These are phyloP conservation scores for Pisolithus thermaeus DNA, from an alignment of 1,284 basidiomycete species.

Conservation along the genomic window DNA sequence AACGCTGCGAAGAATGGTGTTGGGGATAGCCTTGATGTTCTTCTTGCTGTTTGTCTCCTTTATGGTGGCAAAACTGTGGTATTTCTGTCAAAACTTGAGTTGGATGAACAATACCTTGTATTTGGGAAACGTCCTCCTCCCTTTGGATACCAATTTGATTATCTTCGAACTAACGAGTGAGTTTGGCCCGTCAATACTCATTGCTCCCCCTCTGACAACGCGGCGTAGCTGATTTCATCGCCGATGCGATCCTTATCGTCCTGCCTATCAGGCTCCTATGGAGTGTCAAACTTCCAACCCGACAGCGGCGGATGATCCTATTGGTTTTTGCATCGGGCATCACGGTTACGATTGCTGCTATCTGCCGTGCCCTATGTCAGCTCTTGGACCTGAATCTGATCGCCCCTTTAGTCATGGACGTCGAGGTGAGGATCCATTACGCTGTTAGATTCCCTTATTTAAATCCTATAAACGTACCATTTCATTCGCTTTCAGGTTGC, in stretches of 20 bases:
- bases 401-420: constrained; percentile 4
- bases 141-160: background rate
- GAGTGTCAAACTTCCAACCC: constrained; percentile 5
- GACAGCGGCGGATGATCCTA: constrained; percentile 15
- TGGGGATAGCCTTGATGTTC: background rate
- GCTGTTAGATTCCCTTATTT: background rate
- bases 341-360: constrained; percentile 5
- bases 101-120: background rate
- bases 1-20: background rate
- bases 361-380: constrained; percentile 2
- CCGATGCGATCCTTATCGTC: background rate
- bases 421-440: constrained; percentile 10
- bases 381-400: background rate
- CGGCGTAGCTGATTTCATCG: background rate
- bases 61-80: background rate
- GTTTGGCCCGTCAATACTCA: background rate
- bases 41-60: background rate
- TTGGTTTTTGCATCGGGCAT: constrained; percentile 12
- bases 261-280: constrained; percentile 15
- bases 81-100: background rate
- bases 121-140: background rate
- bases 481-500: constrained; percentile 9
- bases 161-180: constrained; percentile 3
- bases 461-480: background rate
- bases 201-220: background rate